Base-by-base conservation (phyloP, 2,329 filamentous ascomycete genomes). In the Allantophomopsis cytisporea region DNA sequence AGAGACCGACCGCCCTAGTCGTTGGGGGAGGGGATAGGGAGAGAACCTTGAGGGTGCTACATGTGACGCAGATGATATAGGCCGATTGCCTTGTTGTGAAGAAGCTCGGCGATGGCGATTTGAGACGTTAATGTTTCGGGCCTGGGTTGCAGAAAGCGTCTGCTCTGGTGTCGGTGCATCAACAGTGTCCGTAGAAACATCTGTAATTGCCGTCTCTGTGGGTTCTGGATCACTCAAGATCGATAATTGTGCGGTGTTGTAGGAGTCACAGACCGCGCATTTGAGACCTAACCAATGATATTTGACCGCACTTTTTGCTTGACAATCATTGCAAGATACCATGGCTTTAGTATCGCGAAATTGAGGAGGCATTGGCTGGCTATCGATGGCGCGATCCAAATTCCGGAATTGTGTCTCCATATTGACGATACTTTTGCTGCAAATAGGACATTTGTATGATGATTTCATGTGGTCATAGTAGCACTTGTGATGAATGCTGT, bases 231-330 rank as follows among this genome's bases (percentile, higher is more conserved):
- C 56, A 16, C 73, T 72, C 21, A 76, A 60, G 31, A 81, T 73
- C 41, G 73, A 72, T 18, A 81, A 58, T 50, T 82, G 73, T 13
- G 71, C 73, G 0, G 79, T 83, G 51, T 83, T 83, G 51, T 81
- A 83, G 3, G 77, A 82, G 33, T 68, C 64, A 52, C 79, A 83
- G 30, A 80, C 74, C 12, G 70, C 78, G 56, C 91, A 98, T 59
- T 94, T 94, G 35, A 94, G 66, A 0, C 91, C 91, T 4, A 96
- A 66, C 86, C 91, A 98, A 60, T 98, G 91, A 55, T 93, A 98
- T 21, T 74, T 72, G 16, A 91, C 86, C 16, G 83, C 82, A 44
- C 82, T 88, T 55, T 87, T 88, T 11, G 83, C 83, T 35, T 80
- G 84, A 60, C 91, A 98, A 61, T 98, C 91, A 56, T 98, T 96